A percentile compares a stretch with the other conserved stretches of the same genome.
Conservation (phyloP, 2,329 filamentous ascomycete genomes). For the Herpotrichia juniperi region DNA sequence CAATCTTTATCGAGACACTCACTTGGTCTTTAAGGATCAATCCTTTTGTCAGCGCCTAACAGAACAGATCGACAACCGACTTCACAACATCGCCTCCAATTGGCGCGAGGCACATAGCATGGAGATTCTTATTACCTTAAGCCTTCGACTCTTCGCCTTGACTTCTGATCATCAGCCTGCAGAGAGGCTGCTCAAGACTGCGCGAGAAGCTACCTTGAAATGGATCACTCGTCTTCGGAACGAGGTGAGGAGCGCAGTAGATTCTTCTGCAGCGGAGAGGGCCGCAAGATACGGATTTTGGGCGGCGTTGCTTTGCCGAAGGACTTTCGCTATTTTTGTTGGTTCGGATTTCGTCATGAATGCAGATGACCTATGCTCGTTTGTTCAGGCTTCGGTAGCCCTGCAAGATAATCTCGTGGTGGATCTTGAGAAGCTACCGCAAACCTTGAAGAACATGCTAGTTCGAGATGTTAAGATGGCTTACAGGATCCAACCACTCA, state of each 20-base stretch:
- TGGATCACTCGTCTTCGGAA: slow-evolving; percentile 59
- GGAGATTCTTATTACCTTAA: slow-evolving; percentile 60
- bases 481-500: slow-evolving; percentile 40
- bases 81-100: slow-evolving; percentile 56
- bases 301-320: slow-evolving; percentile 61
- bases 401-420: slow-evolving; percentile 55
- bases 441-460: slow-evolving; percentile 43
- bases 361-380: slow-evolving; percentile 24
- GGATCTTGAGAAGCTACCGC: slow-evolving; percentile 42
- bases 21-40: slow-evolving; percentile 56
- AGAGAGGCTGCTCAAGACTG: slow-evolving; percentile 43
- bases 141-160: slow-evolving; percentile 47
- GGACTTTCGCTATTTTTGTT: slow-evolving; percentile 49
- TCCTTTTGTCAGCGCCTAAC: slow-evolving; percentile 56
- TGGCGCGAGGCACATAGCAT: slow-evolving; percentile 65
- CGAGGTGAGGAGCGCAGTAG: slow-evolving; percentile 51
- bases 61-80: slow-evolving; percentile 51
- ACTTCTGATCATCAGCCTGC: slow-evolving; percentile 22
- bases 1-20: slow-evolving; percentile 50
- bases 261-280: slow-evolving; percentile 46
- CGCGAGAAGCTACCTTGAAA: slow-evolving; percentile 49
- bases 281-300: slow-evolving; percentile 57
- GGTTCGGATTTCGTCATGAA: slow-evolving; percentile 12
- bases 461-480: slow-evolving; percentile 56
- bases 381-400: slow-evolving; percentile 46